Evolutionary conservation across 176 grass and related monocot species (phyloP).

Genomic region (Ampelocalamus luodianensis): DNA sequence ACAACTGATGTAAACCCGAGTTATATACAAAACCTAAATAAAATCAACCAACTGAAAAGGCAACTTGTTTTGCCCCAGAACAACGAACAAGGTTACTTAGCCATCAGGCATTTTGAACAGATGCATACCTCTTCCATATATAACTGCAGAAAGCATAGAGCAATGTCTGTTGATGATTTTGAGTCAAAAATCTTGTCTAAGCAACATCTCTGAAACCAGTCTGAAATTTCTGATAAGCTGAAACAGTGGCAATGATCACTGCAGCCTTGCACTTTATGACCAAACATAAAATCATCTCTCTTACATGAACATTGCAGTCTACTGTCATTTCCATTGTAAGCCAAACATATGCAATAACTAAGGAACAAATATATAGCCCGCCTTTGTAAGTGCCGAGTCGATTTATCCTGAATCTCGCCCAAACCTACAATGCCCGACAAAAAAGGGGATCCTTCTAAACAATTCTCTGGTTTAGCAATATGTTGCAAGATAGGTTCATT

Average conservation of each 20-base stretch:
- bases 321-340: slow-evolving; percentile 43
- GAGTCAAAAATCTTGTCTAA: slow-evolving; percentile 50
- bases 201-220: slow-evolving; percentile 73
- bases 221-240: slow-evolving; percentile 69
- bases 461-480: slow-evolving; percentile 51
- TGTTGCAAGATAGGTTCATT: slow-evolving; percentile 45
- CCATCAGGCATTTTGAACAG: slow-evolving; percentile 17
- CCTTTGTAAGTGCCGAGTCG: slow-evolving; percentile 72
- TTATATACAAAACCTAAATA: neutral
- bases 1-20: too few species aligned
- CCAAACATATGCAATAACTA: slow-evolving; percentile 49
- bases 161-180: slow-evolving; percentile 61
- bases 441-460: slow-evolving; percentile 80
- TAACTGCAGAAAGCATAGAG: slow-evolving; percentile 78
- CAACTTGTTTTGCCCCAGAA: slow-evolving; percentile 3
- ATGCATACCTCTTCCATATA: slow-evolving; percentile 84
- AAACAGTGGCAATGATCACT: slow-evolving; percentile 53
- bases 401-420: slow-evolving; percentile 48
- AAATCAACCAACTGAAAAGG: slow-evolving; percentile 20
- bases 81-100: neutral
- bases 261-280: slow-evolving; percentile 42
- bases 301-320: slow-evolving; percentile 57
- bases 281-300: slow-evolving; percentile 37
- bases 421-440: slow-evolving; percentile 40
- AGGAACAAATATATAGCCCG: slow-evolving; percentile 35